Evolutionary conservation across 306 rosid genomes (phyloP), one percentile per base, ranked within the genome.

Genomic region (Carpinus fangiana): DNA sequence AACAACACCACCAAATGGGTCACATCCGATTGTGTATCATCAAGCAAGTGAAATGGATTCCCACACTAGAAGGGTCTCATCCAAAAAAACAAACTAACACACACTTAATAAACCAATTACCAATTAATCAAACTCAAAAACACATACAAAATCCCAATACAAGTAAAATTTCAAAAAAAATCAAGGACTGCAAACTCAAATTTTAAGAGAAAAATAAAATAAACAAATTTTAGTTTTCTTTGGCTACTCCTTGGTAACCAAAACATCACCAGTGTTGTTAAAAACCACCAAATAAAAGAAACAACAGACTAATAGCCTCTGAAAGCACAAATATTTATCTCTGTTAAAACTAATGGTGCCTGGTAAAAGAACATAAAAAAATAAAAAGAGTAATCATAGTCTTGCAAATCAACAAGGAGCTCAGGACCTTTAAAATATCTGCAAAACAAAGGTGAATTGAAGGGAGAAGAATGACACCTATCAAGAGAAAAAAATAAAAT

Each of bases 391-490:
- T 91, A 93, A 81, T 93, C 98, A 85, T 93, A 93, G 87, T 93
- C 98, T 89, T 93, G 97, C 82, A 93, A 91, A 90, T 93, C 97
- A 79, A 93, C 93, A 85, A 93, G 98, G 85, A 93, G 97, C 84
- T 93, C 98, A 3, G 98, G 98, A 52, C 98, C 98, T 87, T 93
- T 93, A 82, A 90, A 93, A 85, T 93, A 93, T 86, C 98, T 93
- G 90, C 84, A 86, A 79, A 79, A 13, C 45, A 78, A 72, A 36
- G 7, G 80, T 20, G 56, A 5, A 28, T 31, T 52, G 55, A 67
- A 57, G 23, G 21, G 50, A 74, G 61, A 53, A 46, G 36, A 17
- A 41, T 9, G 28, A 41, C 11, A 18, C 12, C 26, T 41, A 9
- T 38, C 21, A 66, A 41, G 26, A 23, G 26, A 23, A 23, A 23